Conservation (phyloP, 108 stramenopile species). For the Parietichytrium sp. region DNA sequence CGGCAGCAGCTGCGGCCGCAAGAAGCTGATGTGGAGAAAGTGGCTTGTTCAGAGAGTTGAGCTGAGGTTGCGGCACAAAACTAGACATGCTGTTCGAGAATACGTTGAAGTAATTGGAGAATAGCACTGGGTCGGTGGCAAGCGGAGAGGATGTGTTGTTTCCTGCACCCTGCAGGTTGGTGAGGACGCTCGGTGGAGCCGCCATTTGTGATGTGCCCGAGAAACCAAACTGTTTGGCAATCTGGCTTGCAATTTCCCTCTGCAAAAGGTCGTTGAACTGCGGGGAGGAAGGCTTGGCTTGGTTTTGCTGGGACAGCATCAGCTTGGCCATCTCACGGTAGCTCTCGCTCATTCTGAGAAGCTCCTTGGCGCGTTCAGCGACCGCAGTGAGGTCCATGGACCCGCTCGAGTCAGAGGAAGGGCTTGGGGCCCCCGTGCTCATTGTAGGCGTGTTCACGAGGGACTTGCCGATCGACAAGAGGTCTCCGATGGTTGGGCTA, state of each 20-base stretch:
- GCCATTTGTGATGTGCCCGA: no score
- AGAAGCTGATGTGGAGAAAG: no score
- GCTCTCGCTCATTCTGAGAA: neutral
- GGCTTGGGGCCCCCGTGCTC: neutral
- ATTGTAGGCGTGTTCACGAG: no score
- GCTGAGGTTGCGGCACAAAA: no score
- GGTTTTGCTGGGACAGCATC: neutral
- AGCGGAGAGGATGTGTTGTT: no score
- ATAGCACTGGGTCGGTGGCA: constrained; percentile 6
- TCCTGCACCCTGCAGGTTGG: no score
- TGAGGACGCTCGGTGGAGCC: no score
- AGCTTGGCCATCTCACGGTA: constrained; percentile 22
- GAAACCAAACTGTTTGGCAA: neutral
- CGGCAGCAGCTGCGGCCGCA: no score
- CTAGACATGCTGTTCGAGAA: constrained; percentile 13
- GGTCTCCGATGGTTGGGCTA: constrained; percentile 4
- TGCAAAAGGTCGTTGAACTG: constrained; percentile 25
- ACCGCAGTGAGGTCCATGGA: neutral
- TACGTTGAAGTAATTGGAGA: neutral
- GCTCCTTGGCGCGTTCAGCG: constrained; percentile 12
- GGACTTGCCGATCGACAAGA: neutral
- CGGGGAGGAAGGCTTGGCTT: neutral
- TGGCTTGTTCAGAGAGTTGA: no score
- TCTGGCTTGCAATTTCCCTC: constrained; percentile 2
- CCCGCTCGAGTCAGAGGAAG: no score